phyloP scores from a whole-genome alignment of 2,329 filamentous ascomycete species.

The Dactylellina parvicollis region DNA sequence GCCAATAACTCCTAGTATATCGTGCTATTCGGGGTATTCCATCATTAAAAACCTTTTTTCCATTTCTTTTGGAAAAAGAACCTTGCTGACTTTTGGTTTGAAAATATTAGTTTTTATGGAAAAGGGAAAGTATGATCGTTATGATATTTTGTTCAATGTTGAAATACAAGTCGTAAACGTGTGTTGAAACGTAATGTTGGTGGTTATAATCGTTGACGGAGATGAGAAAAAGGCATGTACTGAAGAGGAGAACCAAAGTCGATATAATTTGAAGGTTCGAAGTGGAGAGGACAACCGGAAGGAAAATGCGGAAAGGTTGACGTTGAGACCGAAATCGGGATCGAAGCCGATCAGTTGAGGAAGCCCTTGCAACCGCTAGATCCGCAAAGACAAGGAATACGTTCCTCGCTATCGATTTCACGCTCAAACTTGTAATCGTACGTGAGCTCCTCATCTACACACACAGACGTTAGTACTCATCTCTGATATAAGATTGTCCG shows the following conservation, averaged over 20 bases:
- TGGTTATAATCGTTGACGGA: neutral
- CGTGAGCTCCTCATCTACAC: constrained; percentile 91
- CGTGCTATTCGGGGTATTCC: constrained; percentile 52
- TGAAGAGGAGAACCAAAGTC: neutral
- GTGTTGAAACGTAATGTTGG: constrained; percentile 33
- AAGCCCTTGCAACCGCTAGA: constrained; percentile 98
- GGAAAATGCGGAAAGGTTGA: neutral
- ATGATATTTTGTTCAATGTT: constrained; percentile 29
- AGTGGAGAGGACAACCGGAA: neutral
- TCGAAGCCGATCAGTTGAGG: constrained; percentile 74
- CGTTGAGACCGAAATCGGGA: neutral
- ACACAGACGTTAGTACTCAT: constrained; percentile 56
- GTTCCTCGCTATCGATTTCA: constrained; percentile 91
- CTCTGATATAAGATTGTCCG: constrained; percentile 52
- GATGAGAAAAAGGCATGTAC: neutral
- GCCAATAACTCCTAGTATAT: constrained; percentile 53
- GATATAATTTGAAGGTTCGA: neutral
- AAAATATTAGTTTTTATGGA: constrained; percentile 19
- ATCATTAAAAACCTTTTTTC: constrained; percentile 51
- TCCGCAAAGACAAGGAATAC: constrained; percentile 96
- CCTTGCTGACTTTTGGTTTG: constrained; percentile 35
- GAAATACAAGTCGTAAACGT: constrained; percentile 42
- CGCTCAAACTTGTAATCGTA: constrained; percentile 99
- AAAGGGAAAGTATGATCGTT: constrained; percentile 13
- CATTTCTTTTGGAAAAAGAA: constrained; percentile 30